Evolutionary conservation across 2,329 filamentous ascomycete species (phyloP).

Genomic region (Ceratocystis papillata): DNA sequence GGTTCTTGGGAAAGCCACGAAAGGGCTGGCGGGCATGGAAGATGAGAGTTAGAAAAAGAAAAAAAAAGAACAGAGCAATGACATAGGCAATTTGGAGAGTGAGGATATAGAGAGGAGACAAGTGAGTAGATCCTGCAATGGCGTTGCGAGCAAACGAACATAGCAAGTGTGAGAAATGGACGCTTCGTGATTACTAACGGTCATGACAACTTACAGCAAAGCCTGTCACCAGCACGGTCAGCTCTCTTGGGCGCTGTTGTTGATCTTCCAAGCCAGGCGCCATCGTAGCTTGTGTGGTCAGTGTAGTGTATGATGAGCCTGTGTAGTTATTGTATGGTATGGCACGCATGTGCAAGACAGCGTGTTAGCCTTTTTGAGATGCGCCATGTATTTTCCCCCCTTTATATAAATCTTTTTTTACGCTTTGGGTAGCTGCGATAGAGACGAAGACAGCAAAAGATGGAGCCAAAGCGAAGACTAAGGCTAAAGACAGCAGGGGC

Average conservation of each 20-base stretch:
- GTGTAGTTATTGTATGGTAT: background rate
- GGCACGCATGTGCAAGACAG: background rate
- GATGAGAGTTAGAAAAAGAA: background rate
- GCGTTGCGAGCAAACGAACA: background rate
- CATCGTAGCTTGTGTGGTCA: slow-evolving; percentile 9
- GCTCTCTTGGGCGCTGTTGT: slow-evolving; percentile 36
- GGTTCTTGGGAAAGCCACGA: slow-evolving; percentile 61
- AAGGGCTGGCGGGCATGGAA: slow-evolving; percentile 51
- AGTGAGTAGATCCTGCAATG: background rate
- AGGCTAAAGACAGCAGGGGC: too few relatives aligned
- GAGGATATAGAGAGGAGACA: background rate
- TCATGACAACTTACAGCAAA: slow-evolving; percentile 42
- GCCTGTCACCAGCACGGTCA: slow-evolving; percentile 50
- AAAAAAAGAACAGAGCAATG: background rate
- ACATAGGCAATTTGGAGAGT: background rate
- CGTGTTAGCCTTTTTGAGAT: background rate
- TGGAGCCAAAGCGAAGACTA: too few relatives aligned
- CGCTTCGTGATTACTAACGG: slow-evolving; percentile 8
- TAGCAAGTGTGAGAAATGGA: slow-evolving; percentile 12
- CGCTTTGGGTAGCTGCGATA: too few relatives aligned
- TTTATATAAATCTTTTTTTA: too few relatives aligned
- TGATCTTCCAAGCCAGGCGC: slow-evolving; percentile 16
- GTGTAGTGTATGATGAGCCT: background rate
- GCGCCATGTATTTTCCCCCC: too few relatives aligned
- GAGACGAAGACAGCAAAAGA: too few relatives aligned